Base-by-base conservation (phyloP, 306 rosid genomes). In the Quercus glauca region DNA sequence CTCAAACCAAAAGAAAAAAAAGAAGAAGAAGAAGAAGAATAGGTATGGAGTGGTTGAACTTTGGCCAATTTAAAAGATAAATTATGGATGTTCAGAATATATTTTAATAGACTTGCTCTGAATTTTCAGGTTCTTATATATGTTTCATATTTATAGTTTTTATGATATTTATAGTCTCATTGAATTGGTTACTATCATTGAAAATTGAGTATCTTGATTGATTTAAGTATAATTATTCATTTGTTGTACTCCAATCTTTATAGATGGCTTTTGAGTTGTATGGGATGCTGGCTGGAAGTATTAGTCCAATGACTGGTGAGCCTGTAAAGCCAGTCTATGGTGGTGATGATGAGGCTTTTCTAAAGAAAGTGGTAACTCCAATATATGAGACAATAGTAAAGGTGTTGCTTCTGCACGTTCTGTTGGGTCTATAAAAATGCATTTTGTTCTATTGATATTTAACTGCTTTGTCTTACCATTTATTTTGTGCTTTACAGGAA, bases 231-330 rank as follows among this genome's bases (percentile, higher is more conserved):
- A 0, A 43, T 17, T 80, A 65, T 80, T 80, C 19, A 73, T 74
- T 55, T 82, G 29, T 49, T 45, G 68, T 65, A 13, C 23, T 33
- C 26, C 72, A 18, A 83, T 78, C 35, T 60, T 37, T 74, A 31
- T 73, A 95, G 99, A 95, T 95, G 99, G 99, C 99, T 77, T 90
- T 89, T 89, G 99, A 95, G 88, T 80, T 95, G 87, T 91, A 92
- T 82, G 99, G 99, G 73, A 90, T 95, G 95, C 79, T 95, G 83
- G 90, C 97, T 64, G 93, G 94, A 60, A 90, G 78, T 89, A 92
- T 95, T 79, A 92, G 99, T 87, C 83, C 95, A 76, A 69, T 73
- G 88, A 95, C 99, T 0, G 99, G 99, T 18, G 99, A 95, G 86
- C 95, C 88, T 76, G 73, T 92, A 82, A 92, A 85, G 87, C 99